These are phyloP conservation scores for Glebionis coronaria DNA, from an alignment of 129 eudicot species.

Conservation along the genomic window DNA sequence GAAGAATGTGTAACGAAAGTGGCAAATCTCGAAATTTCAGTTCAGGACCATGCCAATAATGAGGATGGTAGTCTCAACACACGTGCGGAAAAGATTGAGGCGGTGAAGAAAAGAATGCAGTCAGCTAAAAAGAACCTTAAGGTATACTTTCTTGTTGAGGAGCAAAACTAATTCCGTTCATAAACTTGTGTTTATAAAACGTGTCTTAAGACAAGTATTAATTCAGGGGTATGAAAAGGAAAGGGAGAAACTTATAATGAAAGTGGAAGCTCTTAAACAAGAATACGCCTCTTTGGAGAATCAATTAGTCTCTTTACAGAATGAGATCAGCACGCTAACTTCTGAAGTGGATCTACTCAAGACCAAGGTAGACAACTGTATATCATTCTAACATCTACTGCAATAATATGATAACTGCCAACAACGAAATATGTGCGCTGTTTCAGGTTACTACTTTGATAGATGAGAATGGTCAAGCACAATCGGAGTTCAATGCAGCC, in stretches of 20 bases:
- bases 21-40: constrained; percentile 64
- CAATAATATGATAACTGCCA: too few relatives aligned
- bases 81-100: constrained; percentile 74
- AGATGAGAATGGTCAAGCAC: constrained; percentile 49
- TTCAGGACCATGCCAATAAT: constrained; percentile 67
- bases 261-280: constrained; percentile 74
- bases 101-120: constrained; percentile 63
- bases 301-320: constrained; percentile 56
- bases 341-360: constrained; percentile 58
- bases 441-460: constrained; percentile 2
- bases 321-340: constrained; percentile 55
- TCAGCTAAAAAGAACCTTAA: constrained; percentile 78
- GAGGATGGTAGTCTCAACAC: constrained; percentile 73
- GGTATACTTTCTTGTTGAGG: constrained; percentile 32
- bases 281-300: constrained; percentile 66
- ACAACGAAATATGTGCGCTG: too few relatives aligned
- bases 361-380: constrained; percentile 67
- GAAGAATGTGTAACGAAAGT: constrained; percentile 62
- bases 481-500: constrained; percentile 65
- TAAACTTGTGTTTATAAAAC: not conserved
- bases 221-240: constrained; percentile 74
- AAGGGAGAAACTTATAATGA: constrained; percentile 88
- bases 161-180: too few relatives aligned
- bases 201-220: constrained; percentile 1
- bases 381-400: too few relatives aligned